A percentile compares a stretch with the other conserved stretches of the same genome.
Conservation (phyloP, 208 protist species). For the Leishmania lainsoni region DNA sequence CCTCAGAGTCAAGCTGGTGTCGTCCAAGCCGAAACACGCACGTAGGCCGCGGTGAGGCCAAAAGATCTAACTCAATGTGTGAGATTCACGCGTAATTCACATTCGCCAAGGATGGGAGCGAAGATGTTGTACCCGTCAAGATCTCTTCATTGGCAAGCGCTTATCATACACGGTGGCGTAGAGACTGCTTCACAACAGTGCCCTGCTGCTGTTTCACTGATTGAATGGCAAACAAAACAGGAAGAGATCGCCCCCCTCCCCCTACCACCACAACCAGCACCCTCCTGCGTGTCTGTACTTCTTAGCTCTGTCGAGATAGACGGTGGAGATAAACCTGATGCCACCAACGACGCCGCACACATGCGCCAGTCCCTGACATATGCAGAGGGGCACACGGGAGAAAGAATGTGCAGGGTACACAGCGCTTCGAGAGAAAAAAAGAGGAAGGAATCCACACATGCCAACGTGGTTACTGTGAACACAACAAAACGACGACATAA, state of each 20-base stretch:
- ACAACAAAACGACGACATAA: constrained; percentile 4
- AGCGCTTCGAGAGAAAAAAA: neutral
- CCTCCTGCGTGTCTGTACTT: neutral
- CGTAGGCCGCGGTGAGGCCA: neutral
- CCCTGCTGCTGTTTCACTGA: neutral
- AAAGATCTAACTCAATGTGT: neutral
- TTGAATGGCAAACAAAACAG: neutral
- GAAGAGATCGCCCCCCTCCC: neutral
- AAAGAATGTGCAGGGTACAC: neutral
- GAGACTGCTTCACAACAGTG: neutral
- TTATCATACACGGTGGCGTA: neutral
- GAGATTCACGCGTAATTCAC: neutral
- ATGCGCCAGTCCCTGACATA: neutral
- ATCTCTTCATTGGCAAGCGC: neutral
- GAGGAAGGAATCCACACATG: neutral
- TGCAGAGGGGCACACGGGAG: neutral
- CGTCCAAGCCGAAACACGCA: neutral
- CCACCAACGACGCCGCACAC: neutral
- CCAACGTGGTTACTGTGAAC: constrained; percentile 12
- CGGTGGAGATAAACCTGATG: neutral
- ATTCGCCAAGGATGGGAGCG: too few species aligned
- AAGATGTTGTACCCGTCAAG: neutral
- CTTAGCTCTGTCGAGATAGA: neutral
- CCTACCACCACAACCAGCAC: neutral
- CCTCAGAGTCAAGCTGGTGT: neutral